Base-by-base conservation (phyloP, 2,329 filamentous ascomycete genomes). In the Trichoderma atrobrunneum region DNA sequence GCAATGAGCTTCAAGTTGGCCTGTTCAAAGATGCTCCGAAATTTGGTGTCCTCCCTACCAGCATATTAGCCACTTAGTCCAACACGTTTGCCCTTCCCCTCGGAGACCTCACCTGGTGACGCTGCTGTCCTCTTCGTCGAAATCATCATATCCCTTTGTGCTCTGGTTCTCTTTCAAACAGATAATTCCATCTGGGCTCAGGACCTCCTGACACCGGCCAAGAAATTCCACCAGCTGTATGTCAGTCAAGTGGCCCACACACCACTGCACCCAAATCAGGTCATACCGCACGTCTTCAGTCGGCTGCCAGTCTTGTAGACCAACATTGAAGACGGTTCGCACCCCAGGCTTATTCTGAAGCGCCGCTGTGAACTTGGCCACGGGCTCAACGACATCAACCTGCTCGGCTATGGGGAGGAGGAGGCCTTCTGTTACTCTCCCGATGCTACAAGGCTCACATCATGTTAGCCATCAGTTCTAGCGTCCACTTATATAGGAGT, bases 181-280 rank as follows among this genome's bases (percentile, higher is more conserved):
- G n/a, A 84, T 81, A 7, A 82, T 11, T 0, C 78, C 79, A n/a
- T 76, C 77, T 1, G 78, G 77, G 0, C 72, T 72, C 3, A 84
- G 65, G 0, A 73, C 84, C 0, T 80, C 76, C 62, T 85, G 87
- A 79, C 93, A 93, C 30, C 88, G 85, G 71, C 82, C 76, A 18
- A 98, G 81, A 77, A 91, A 97, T 2, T 83, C 83, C 1, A 92
- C 84, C 5, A 98, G 79, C 79, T 97, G 90, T 8, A 81, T 82
- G 78, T 97, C 94, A 0, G 88, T 94, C 70, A 97, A 83, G 80
- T 98, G 92, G 28, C 93, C 92, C 8, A 95, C 81, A 80, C 94
- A 98, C 94, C 95, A 97, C 81, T 98, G 95, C 67, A 89, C 91
- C 93, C 93, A 97, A 73, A 98, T 90, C 60, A 97, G 80, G 79